Evolutionary conservation across 2,329 filamentous ascomycete genomes (phyloP), one percentile per base, ranked within the genome.

Genomic region (Aspergillus brasiliensis): DNA sequence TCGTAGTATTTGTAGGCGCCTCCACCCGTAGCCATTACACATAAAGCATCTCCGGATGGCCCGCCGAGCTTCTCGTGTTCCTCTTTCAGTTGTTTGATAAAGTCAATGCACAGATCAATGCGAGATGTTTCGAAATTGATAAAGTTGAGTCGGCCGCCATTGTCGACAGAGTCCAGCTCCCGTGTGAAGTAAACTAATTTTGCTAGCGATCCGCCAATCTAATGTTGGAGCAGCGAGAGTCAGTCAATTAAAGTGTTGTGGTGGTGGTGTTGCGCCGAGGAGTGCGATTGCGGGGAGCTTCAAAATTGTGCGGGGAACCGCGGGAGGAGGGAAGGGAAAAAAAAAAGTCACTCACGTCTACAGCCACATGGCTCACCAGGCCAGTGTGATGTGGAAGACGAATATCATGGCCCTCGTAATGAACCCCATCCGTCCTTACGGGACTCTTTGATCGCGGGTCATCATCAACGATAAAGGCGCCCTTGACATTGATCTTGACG

Each of bases 1-100:
- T 98, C 92, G 76, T 98, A 97, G 79, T 91, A 99, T 76, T 98
- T 97, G 83, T 91, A 98, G 5, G 95, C 93, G 19, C 95, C 95
- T 27, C 95, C 95, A 5, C 95, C 95, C 0, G 95, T 99, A 2
- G 95, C 95, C 87, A 98, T 96, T 64, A 99, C 89, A 71, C 90
- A 95, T 47, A 99, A 79, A 68, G 92, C 91, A 51, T 86, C 84
- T 0, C 86, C 86, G 28, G 68, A 65, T 5, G 88, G 87, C 56
- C 89, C 91, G 83, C 92, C 92, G 74, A 90, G 83, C 55, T 84
- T 83, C 67, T 90, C 83, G 71, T 97, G 91, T 71, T 96, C 91
- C 69, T 89, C 85, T 75, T 96, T 92, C 63, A 98, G 81, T 67
- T 91, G 86, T 68, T 88, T 86, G 84, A 99, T 92, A 72, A 96